Evolutionary conservation across 257 asterid species (phyloP).

Genomic region (Knoxia roxburghii): DNA sequence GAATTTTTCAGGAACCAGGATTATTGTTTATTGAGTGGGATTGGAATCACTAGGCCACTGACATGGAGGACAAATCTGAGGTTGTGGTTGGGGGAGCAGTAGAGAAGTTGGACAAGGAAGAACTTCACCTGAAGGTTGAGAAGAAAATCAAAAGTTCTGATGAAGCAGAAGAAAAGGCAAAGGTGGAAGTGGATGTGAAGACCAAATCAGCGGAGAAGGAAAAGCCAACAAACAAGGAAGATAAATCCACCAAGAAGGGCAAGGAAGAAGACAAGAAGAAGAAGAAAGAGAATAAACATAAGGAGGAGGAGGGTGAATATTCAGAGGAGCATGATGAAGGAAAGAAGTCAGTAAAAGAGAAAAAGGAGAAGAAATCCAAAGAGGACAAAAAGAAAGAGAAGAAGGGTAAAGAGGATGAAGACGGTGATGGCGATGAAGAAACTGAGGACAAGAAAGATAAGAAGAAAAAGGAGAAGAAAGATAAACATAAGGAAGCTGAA

Average conservation of each 20-base stretch:
- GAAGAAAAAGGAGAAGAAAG: constrained; percentile 14
- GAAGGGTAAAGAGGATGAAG: constrained; percentile 2
- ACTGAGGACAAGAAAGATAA: constrained; percentile 16
- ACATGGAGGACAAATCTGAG: constrained; percentile 35
- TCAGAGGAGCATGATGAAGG: constrained; percentile 17
- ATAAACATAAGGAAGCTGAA: constrained; percentile 23
- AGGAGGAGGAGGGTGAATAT: constrained; percentile 12
- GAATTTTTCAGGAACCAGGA: not conserved
- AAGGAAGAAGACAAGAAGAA: constrained; percentile 3
- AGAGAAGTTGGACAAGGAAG: constrained; percentile 42
- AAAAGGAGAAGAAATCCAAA: constrained; percentile 1
- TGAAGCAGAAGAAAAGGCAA: constrained; percentile 35
- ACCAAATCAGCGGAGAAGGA: constrained; percentile 35
- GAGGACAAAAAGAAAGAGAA: not conserved
- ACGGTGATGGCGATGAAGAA: constrained; percentile 8
- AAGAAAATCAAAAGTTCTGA: constrained; percentile 28
- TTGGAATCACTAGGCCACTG: not conserved
- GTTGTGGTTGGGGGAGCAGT: constrained; percentile 17
- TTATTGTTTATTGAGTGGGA: not conserved
- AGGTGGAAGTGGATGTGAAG: constrained; percentile 37
- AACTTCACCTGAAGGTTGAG: constrained; percentile 42
- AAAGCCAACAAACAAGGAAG: constrained; percentile 13
- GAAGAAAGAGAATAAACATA: constrained; percentile 13
- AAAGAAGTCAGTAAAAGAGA: constrained; percentile 19
- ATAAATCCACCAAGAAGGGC: constrained; percentile 6